phyloP scores from a whole-genome alignment of 495 filamentous ascomycete species.

The Aspergillus diversus region DNA sequence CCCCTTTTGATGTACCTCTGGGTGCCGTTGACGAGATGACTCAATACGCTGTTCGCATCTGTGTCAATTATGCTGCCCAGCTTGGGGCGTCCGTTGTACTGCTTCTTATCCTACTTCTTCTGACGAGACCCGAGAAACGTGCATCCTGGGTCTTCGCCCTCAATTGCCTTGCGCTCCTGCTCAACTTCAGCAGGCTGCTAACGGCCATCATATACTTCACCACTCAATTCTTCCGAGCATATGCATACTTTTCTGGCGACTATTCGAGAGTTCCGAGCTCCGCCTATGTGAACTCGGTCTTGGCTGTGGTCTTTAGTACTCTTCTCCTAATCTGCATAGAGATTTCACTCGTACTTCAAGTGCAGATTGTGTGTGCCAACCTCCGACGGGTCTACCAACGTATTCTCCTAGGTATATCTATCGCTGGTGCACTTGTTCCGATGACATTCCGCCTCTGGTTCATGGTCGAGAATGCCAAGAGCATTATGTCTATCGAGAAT shows the following conservation, averaged over 20 bases:
- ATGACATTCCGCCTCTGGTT: slow-evolving; percentile 63
- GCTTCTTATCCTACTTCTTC: slow-evolving; percentile 63
- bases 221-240: slow-evolving; percentile 59
- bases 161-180: slow-evolving; percentile 61
- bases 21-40: slow-evolving; percentile 50
- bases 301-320: slow-evolving; percentile 56
- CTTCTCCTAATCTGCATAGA: slow-evolving; percentile 65
- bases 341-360: slow-evolving; percentile 72
- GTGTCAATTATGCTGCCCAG: slow-evolving; percentile 73
- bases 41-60: slow-evolving; percentile 53
- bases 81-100: slow-evolving; percentile 74
- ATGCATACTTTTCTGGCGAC: slow-evolving; percentile 62
- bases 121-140: slow-evolving; percentile 67
- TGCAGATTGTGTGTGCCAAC: slow-evolving; percentile 62
- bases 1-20: slow-evolving; percentile 53
- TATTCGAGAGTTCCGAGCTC: slow-evolving; percentile 49
- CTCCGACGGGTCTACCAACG: slow-evolving; percentile 46
- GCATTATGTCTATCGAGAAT: slow-evolving; percentile 44
- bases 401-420: slow-evolving; percentile 52
- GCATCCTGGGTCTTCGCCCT: slow-evolving; percentile 62
- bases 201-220: slow-evolving; percentile 62
- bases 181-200: slow-evolving; percentile 64
- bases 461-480: slow-evolving; percentile 57
- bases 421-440: slow-evolving; percentile 55
- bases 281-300: slow-evolving; percentile 55